phyloP scores from a whole-genome alignment of 352 stramenopile genomes.

The Halophytophthora polymorphica region DNA sequence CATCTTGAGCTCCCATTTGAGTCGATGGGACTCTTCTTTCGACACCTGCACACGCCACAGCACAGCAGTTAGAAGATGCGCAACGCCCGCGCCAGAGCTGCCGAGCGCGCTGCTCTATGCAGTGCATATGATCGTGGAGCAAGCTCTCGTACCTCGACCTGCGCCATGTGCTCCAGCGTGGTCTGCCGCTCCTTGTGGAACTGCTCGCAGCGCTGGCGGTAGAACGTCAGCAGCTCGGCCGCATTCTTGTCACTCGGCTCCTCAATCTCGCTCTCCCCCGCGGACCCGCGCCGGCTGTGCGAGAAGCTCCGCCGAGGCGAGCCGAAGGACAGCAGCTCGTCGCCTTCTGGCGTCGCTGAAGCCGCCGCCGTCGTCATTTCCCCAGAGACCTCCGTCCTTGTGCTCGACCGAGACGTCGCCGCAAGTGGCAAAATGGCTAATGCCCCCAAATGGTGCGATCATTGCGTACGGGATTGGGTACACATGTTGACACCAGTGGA shows the following conservation, averaged over 20 bases:
- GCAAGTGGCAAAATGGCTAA: no score
- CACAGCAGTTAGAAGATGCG: slow-evolving; percentile 2
- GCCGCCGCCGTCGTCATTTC: slow-evolving; percentile 3
- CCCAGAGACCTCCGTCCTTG: no score
- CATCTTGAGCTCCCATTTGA: slow-evolving; percentile 69
- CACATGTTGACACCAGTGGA: no score
- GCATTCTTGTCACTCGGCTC: slow-evolving; percentile 12
- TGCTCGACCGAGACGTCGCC: no score
- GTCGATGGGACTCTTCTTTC: slow-evolving; percentile 70
- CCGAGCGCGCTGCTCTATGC: slow-evolving; percentile 1
- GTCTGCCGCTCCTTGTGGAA: slow-evolving; percentile 63
- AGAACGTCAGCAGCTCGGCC: slow-evolving; percentile 51
- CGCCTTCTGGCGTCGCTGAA: slow-evolving; percentile 11
- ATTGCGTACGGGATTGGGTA: no score
- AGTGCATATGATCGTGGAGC: no score
- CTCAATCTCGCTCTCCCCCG: slow-evolving; percentile 9
- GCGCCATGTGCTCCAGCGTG: slow-evolving; percentile 47
- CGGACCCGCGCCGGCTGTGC: slow-evolving; percentile 13
- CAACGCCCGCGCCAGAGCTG: neutral
- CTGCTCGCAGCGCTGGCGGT: slow-evolving; percentile 57
- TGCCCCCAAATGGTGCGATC: no score
- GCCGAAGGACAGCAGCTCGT: slow-evolving; percentile 55
- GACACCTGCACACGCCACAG: slow-evolving; percentile 36
- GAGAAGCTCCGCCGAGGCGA: slow-evolving; percentile 41
- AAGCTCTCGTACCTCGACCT: slow-evolving; percentile 42